Percentiles rank a stretch among this genome's conserved stretches.
Conservation (phyloP, 108 stramenopile species). For the Skeletonema menzelii region DNA sequence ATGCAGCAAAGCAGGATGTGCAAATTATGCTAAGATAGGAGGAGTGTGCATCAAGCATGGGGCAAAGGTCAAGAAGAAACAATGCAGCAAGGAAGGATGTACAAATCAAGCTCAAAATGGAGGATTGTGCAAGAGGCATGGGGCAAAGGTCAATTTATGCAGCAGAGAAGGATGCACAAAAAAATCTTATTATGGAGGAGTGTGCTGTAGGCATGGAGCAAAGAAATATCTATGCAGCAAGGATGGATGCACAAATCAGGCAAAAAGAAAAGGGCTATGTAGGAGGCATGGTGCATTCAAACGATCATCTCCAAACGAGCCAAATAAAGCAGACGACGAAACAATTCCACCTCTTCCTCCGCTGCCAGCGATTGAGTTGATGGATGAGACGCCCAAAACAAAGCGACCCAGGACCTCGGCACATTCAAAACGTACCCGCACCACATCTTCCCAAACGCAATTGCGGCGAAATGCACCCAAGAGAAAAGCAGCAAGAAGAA, state of each 20-base stretch:
- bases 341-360: not conserved
- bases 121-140: not conserved
- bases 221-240: not conserved
- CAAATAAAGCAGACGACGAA: not conserved
- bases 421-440: not conserved
- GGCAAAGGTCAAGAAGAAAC: not conserved
- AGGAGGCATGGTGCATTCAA: not conserved
- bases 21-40: not conserved
- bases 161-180: not conserved
- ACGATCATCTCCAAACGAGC: not conserved
- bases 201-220: not conserved
- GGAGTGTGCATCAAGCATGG: not conserved
- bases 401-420: not conserved
- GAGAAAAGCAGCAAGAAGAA: not conserved
- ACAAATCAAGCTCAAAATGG: not conserved
- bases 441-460: not conserved
- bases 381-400: not conserved
- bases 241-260: not conserved
- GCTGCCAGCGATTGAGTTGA: not conserved
- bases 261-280: not conserved
- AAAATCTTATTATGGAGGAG: not conserved
- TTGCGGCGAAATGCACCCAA: not conserved
- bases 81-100: not conserved
- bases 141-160: not conserved
- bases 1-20: not conserved